phyloP scores from a whole-genome alignment of 176 grass and related monocot species.

The Oryza rufipogon region DNA sequence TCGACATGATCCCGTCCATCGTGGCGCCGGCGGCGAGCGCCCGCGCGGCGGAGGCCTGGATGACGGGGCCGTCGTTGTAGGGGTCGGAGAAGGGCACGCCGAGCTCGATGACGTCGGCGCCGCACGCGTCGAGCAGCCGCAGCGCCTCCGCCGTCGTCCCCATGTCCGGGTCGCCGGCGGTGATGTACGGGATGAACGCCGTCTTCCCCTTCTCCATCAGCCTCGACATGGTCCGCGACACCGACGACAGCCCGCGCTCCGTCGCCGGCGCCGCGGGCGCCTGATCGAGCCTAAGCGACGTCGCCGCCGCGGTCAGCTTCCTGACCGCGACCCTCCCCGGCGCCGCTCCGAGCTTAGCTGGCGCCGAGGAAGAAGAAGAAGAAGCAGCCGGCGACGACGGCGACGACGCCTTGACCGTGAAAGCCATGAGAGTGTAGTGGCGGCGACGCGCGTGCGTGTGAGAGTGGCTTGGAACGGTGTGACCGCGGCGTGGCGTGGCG shows the following conservation, averaged over 20 bases:
- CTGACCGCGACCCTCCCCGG: neutral
- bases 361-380: neutral
- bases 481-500: too few relatives aligned
- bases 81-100: constrained; percentile 83
- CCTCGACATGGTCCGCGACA: constrained; percentile 40
- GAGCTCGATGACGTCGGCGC: constrained; percentile 83
- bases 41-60: constrained; percentile 71
- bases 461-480: too few relatives aligned
- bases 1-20: constrained; percentile 59
- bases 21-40: constrained; percentile 57
- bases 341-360: neutral
- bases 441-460: neutral
- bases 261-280: neutral
- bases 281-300: neutral
- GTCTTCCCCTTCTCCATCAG: constrained; percentile 43
- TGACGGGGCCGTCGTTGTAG: constrained; percentile 61
- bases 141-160: constrained; percentile 68
- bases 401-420: constrained; percentile 8
- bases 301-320: neutral
- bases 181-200: constrained; percentile 82
- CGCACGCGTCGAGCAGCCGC: constrained; percentile 62
- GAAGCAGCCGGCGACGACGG: neutral
- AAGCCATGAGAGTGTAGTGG: constrained; percentile 19
- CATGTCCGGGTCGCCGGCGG: constrained; percentile 86
- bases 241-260: constrained; percentile 4